Base-by-base conservation (phyloP, 495 filamentous ascomycete species). In the Thozetella sp. region DNA sequence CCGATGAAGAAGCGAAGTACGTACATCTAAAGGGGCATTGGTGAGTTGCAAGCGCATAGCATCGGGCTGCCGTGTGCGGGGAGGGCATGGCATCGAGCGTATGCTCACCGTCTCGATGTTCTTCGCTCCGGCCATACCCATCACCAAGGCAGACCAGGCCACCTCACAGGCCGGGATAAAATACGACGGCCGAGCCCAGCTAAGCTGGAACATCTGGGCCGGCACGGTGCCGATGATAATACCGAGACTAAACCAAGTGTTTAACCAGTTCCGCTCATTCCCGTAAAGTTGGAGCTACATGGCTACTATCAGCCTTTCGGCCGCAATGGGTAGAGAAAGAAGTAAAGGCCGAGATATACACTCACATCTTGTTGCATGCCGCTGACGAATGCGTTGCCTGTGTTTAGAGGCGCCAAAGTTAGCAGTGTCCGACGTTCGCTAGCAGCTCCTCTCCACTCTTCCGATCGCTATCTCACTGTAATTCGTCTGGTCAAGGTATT, bases 111-210 rank as follows among this genome's bases (percentile, higher is more conserved):
- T 72, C 9, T 67, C 64, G 0, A 72, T 58, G 10, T 62, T 76
- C 25, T 76, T 80, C 22, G 73, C 78, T 57, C 71, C 58, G 2
- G 76, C 73, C n/a, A 72, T 61, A 1, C 63, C 67, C 25, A 81
- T 75, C 0, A 76, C 80, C 10, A 69, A 37, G 12, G 81, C 64
- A 1, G 75, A 75, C 80, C 80, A 83, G 1, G 78, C 60, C 12
- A 83, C 59, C 74, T 84, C 63, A 25, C 67, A 67, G 0, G 48
- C 55, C 1, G 70, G 56, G n/a, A 72, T 53, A 54, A 63, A 72
- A 17, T 65, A 58, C 6, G 65, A 66, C 0, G 69, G 71, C 12
- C 71, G 57, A 15, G 72, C 55, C 65, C 30, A 37, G 30, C 30
- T 37, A 15, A 37, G 30, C 15, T 37, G 30, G 30, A 37, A 37